Evolutionary conservation across 1,139 yeast genomes (phyloP).

Genomic region (Sugiyamaella pinicola): DNA sequence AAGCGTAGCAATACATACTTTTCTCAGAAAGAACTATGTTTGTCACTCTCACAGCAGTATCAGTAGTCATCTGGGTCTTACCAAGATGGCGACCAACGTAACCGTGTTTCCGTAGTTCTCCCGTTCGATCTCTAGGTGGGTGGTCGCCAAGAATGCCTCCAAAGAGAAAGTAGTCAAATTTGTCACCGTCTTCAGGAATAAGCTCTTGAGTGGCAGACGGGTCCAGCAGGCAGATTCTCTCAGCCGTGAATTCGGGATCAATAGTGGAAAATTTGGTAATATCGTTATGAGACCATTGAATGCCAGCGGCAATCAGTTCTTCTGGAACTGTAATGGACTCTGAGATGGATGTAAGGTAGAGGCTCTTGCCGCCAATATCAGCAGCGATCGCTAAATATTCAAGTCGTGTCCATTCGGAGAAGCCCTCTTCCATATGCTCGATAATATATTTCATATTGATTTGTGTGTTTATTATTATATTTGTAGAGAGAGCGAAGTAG

Average conservation of each 20-base stretch:
- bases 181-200: slow-evolving; percentile 62
- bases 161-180: slow-evolving; percentile 85
- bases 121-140: slow-evolving; percentile 95
- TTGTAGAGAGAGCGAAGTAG: not conserved
- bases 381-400: slow-evolving; percentile 82
- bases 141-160: slow-evolving; percentile 97
- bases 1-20: slow-evolving; percentile 32
- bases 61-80: slow-evolving; percentile 92
- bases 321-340: slow-evolving; percentile 57
- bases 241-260: slow-evolving; percentile 48
- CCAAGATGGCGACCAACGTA: slow-evolving; percentile 86
- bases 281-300: slow-evolving; percentile 82
- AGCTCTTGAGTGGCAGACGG: slow-evolving; percentile 82
- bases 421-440: slow-evolving; percentile 97
- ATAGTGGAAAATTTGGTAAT: slow-evolving; percentile 52
- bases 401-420: slow-evolving; percentile 91
- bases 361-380: slow-evolving; percentile 78
- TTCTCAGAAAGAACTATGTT: slow-evolving; percentile 67
- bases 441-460: slow-evolving; percentile 65
- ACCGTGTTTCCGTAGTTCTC: slow-evolving; percentile 79
- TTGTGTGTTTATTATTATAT: not conserved
- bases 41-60: slow-evolving; percentile 92
- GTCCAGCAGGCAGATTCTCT: slow-evolving; percentile 78
- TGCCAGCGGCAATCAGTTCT: slow-evolving; percentile 59
- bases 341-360: slow-evolving; percentile 79